Percentiles rank a stretch among this genome's conserved stretches.
phyloP scores from a whole-genome alignment of 441 rosid species.

The Melastoma candidum region DNA sequence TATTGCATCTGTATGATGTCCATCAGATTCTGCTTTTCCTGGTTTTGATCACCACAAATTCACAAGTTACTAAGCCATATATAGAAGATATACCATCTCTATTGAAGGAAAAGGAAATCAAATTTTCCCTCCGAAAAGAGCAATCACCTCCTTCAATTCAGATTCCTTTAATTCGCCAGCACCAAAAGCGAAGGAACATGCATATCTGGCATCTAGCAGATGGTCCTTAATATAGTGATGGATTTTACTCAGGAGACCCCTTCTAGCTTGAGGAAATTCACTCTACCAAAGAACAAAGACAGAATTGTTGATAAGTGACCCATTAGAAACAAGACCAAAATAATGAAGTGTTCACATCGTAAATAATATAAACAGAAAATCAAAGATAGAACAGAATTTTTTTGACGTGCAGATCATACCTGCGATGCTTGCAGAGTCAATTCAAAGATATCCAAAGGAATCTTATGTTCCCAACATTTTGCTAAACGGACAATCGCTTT shows the following conservation, averaged over 20 bases:
- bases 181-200: slow-evolving; percentile 68
- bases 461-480: slow-evolving; percentile 86
- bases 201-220: slow-evolving; percentile 82
- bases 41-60: slow-evolving; percentile 10
- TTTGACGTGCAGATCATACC: slow-evolving; percentile 28
- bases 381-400: too few species aligned
- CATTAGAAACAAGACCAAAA: too few species aligned
- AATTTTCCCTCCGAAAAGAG: slow-evolving; percentile 11
- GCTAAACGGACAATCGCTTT: slow-evolving; percentile 91
- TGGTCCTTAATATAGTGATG: slow-evolving; percentile 91
- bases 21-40: slow-evolving; percentile 85
- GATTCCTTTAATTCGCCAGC: slow-evolving; percentile 35
- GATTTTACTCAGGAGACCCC: slow-evolving; percentile 71
- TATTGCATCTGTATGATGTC: slow-evolving; percentile 83
- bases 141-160: slow-evolving; percentile 71
- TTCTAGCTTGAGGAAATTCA: slow-evolving; percentile 72
- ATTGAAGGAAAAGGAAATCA: slow-evolving; percentile 8
- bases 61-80: too few species aligned
- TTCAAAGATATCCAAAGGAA: slow-evolving; percentile 75
- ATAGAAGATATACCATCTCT: neutral
- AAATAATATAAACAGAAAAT: too few species aligned
- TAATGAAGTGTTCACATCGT: too few species aligned
- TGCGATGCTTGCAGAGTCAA: slow-evolving; percentile 60
- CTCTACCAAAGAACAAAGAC: slow-evolving; percentile 38
- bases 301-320: neutral